These are phyloP conservation scores for Lactarius hengduanensis DNA, from an alignment of 768 basidiomycete species.

Conservation along the genomic window DNA sequence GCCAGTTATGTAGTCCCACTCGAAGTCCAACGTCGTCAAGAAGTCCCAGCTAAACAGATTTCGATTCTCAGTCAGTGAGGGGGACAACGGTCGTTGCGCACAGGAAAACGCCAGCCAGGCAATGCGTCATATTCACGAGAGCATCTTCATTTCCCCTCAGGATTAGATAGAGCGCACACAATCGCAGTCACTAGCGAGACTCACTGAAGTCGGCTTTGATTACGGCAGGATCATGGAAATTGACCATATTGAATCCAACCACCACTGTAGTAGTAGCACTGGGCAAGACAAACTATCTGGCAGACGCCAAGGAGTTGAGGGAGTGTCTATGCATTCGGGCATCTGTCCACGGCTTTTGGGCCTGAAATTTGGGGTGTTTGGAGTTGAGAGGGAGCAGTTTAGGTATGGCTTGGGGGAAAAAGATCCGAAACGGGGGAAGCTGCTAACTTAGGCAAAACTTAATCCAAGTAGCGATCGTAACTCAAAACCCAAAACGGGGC, in stretches of 20 bases:
- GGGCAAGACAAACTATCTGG: neutral
- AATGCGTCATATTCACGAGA: slow-evolving; percentile 1
- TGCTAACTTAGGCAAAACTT: neutral
- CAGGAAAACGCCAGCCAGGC: slow-evolving; percentile 14
- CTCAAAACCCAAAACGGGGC: neutral
- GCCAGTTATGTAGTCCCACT: slow-evolving; percentile 9
- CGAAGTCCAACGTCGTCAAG: slow-evolving; percentile 13
- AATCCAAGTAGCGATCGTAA: neutral
- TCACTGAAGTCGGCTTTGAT: neutral
- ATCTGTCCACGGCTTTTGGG: neutral
- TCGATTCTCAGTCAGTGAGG: neutral
- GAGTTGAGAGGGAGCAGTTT: neutral
- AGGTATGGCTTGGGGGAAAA: neutral
- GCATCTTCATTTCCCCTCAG: neutral
- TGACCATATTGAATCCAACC: slow-evolving; percentile 3
- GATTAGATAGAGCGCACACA: slow-evolving; percentile 1
- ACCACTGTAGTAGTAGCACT: neutral
- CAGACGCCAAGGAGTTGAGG: neutral
- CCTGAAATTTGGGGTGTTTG: neutral
- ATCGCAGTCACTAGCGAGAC: neutral
- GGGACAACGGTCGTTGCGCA: neutral
- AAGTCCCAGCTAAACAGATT: slow-evolving; percentile 14
- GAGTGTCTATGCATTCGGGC: neutral
- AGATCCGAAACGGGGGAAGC: neutral
- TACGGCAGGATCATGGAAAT: slow-evolving; percentile 1